Base-by-base conservation (phyloP, 352 stramenopile genomes). In the Pythium pectinolyticum region DNA sequence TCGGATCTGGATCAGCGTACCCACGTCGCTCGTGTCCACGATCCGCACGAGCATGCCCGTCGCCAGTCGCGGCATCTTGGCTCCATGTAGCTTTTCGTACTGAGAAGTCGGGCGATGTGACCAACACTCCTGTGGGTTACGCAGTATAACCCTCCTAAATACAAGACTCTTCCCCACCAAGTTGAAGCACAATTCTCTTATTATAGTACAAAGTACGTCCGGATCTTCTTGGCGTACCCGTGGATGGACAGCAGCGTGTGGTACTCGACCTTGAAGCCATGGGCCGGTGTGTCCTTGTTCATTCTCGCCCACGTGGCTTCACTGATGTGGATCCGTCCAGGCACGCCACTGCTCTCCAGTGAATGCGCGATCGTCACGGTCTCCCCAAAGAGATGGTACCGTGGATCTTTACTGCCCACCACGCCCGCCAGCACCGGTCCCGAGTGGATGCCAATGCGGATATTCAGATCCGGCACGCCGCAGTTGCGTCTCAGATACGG, bases 371-470 rank as follows among this genome's bases (percentile, higher is more conserved):
- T 90, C 24, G 81, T 96, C 55, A 94, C 84, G 2, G 88, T 90
- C 55, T 94, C 84, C 3, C 87, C 87, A 37, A 95, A 94, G 17
- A 96, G 69, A 39, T 96, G 88, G 45, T 92, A 97, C 11, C 86
- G 79, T 43, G 85, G 88, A 57, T 92, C 84, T 47, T 86, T 89
- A 39, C 75, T 88, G 9, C 89, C 89, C 1, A 96, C 87, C 22
- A 97, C 87, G 1, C 89, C 89, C 0, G 85, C 89, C 3, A 96
- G 66, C 31, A 97, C 78, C 0, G 79, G 75, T 1, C 89, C 89
- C 2, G 84, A 90, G 71, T 96, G 88, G 30, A 96, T 72, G 0
- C 84, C 87, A n/a, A 95, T 95, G 63, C 83, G 84, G 50, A 95
- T 96, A 47, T 94, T 87, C 8, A 96, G 58, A 46, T 94, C 85